phyloP scores from a whole-genome alignment of 352 stramenopile species.

The Globisporangium acanthophoron region DNA sequence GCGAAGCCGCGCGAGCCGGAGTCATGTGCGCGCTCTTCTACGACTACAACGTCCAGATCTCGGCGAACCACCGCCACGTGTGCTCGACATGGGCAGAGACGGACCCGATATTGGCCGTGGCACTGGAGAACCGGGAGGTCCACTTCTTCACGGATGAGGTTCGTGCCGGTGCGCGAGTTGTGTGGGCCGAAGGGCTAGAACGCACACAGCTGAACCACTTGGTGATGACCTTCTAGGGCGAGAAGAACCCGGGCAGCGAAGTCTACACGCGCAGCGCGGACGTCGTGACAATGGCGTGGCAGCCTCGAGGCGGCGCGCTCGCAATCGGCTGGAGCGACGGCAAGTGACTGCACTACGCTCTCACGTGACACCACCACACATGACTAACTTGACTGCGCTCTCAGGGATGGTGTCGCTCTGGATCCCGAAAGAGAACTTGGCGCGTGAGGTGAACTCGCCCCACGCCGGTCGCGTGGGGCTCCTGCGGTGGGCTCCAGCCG shows the following conservation, averaged over 20 bases:
- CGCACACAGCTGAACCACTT: not conserved
- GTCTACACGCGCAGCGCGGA: conserved; percentile 60
- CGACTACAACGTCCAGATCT: conserved; percentile 71
- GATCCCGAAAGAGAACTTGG: conserved; percentile 62
- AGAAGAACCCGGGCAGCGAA: conserved; percentile 51
- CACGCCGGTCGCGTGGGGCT: conserved; percentile 78
- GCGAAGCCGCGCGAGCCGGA: too few relatives aligned
- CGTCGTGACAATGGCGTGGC: conserved; percentile 83
- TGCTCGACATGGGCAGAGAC: conserved; percentile 78
- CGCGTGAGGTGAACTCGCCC: conserved; percentile 76
- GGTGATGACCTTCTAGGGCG: conserved; percentile 24
- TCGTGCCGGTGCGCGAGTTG: not conserved
- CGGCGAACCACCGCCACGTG: conserved; percentile 60
- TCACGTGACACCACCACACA: not conserved
- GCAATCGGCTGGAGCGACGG: conserved; percentile 82
- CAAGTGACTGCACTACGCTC: conserved; percentile 1
- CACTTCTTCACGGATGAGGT: conserved; percentile 90
- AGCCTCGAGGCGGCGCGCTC: conserved; percentile 72
- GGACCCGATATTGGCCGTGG: conserved; percentile 79
- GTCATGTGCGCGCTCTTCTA: conserved; percentile 67
- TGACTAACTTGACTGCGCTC: not conserved
- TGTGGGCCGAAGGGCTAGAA: not conserved
- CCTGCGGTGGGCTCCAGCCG: conserved; percentile 80
- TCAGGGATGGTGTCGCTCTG: conserved; percentile 81
- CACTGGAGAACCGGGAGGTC: conserved; percentile 79